Percentiles rank a stretch among this genome's conserved stretches.
phyloP scores from a whole-genome alignment of 345 rosid species.

The Euclidium syriacum region DNA sequence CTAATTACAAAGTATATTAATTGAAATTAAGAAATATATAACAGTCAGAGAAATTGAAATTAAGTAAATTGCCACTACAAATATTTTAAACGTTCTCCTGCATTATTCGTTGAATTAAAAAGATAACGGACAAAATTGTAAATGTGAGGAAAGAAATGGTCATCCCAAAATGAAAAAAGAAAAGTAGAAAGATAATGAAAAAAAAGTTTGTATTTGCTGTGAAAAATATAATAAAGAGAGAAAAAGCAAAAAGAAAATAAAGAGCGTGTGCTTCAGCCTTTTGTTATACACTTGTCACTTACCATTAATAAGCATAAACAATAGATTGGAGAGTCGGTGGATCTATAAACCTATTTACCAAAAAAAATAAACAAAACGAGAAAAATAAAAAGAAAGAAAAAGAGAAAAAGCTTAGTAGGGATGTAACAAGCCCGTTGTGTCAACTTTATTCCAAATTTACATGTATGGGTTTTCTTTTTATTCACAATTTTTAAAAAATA shows the following conservation, averaged over 20 bases:
- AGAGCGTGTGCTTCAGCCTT: slow-evolving; percentile 26
- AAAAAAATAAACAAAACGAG: not conserved
- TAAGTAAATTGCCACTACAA: not conserved
- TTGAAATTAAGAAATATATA: not conserved
- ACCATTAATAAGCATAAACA: slow-evolving; percentile 9
- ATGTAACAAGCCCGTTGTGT: slow-evolving; percentile 7
- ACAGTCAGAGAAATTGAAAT: too few relatives aligned
- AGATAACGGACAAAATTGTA: not conserved
- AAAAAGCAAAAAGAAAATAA: not conserved
- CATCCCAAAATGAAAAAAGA: not conserved
- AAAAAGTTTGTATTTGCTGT: not conserved
- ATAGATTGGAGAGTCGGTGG: slow-evolving; percentile 22
- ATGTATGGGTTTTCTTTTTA: slow-evolving; percentile 10
- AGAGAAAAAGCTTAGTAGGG: not conserved
- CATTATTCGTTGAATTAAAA: not conserved
- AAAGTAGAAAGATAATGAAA: slow-evolving; percentile 6
- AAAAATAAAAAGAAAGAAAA: not conserved
- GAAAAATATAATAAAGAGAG: not conserved
- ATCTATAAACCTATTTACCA: not conserved
- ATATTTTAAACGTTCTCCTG: not conserved
- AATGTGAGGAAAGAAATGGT: not conserved
- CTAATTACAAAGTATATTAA: not conserved
- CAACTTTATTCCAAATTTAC: slow-evolving; percentile 30
- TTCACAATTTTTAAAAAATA: not conserved
- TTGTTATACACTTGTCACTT: not conserved